Percentiles rank a stretch among this genome's conserved stretches.
Evolutionary conservation across 768 basidiomycete species (phyloP).

Genomic region (Galerina sulciceps): DNA sequence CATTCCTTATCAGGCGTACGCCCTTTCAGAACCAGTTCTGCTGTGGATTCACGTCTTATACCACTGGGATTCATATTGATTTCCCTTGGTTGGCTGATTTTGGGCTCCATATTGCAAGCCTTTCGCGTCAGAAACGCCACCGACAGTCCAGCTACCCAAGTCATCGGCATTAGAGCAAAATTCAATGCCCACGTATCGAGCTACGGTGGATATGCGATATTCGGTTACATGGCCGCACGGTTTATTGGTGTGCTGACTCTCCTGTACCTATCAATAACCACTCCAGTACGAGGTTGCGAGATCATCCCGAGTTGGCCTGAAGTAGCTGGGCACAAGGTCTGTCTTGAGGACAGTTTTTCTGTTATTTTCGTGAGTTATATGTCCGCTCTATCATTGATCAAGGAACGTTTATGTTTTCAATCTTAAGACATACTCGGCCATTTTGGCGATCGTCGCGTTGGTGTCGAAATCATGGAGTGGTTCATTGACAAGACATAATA

Average conservation of each 20-base stretch:
- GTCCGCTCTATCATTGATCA: too few species aligned
- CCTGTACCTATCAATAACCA: neutral
- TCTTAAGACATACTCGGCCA: slow-evolving; percentile 39
- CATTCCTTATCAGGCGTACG: too few species aligned
- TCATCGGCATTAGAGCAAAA: neutral
- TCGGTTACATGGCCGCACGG: neutral
- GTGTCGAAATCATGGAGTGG: slow-evolving; percentile 31
- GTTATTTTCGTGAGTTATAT: too few species aligned
- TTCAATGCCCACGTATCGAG: neutral
- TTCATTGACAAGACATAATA: slow-evolving; percentile 26
- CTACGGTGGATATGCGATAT: slow-evolving; percentile 1
- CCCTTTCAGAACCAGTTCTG: neutral
- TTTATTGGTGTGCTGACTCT: neutral
- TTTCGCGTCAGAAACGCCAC: neutral
- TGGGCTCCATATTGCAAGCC: neutral
- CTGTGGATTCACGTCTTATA: neutral
- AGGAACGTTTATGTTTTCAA: too few species aligned
- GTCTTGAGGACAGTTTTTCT: too few species aligned
- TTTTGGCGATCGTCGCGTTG: slow-evolving; percentile 41
- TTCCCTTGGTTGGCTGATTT: neutral
- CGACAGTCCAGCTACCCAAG: neutral
- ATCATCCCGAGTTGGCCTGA: too few species aligned
- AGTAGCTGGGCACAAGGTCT: too few species aligned
- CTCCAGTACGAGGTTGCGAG: neutral
- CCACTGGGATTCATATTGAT: neutral